Evolutionary conservation across 371 early-diverging fungal genomes (phyloP), one percentile per base, ranked within the genome.

Genomic region (Zychaea mexicana): DNA sequence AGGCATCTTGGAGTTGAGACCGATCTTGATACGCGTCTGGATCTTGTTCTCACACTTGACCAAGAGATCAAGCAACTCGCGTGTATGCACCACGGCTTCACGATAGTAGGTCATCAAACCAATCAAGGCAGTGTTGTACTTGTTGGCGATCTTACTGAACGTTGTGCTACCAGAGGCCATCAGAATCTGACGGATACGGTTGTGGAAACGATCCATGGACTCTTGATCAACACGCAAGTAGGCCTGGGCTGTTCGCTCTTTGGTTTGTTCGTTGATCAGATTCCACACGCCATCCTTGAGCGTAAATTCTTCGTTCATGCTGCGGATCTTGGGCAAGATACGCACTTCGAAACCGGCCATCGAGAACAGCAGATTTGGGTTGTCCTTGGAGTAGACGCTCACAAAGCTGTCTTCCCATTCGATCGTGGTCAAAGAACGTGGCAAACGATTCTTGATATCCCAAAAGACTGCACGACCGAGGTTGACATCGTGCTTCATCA

Each of bases 1-100:
- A 63, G 99, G 98, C 98, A 99, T 99, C 83, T 99, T 99, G 53
- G 95, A 94, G 83, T 99, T 99, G 67, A 99, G 89, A 69, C 98
- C 98, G 78, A 96, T 96, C 90, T 98, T 99, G 78, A 99, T 92
- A 81, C 97, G 91, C n/a, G 96, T 95, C 77, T 98, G 97, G 55
- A 99, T 95, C 86, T 96, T 98, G 80, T 95, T 96, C 77, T 99
- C 99, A 67, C 90, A 90, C 80, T 96, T 96, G 74, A 97, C 95
- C 39, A 99, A 85, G 62, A 97, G 84, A 79, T 99, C 98, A 47
- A 99, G 84, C 60, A 98, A 79, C 76, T 98, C 99, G 30, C 96
- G 91, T 0, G 98, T 98, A 68, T 98, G 96, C 2, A 97, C 92
- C 26, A 98, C 97, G 12, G 98, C 98, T 76, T 99, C 99, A 75